Evolutionary conservation across 495 filamentous ascomycete genomes (phyloP).

Genomic region (Aspergillus steynii): DNA sequence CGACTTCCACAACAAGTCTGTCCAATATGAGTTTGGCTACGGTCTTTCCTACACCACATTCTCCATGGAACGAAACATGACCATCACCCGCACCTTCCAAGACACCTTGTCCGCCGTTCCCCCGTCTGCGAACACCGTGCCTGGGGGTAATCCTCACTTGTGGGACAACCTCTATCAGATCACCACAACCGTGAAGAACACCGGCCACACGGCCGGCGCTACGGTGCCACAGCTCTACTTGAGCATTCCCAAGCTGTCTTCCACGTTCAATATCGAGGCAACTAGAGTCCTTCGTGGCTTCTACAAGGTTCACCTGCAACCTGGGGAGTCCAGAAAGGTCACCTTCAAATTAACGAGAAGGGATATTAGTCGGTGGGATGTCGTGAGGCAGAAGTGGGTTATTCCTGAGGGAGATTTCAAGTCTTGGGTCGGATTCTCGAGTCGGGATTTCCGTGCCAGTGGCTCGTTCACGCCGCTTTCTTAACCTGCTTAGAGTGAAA

Average conservation of each 20-base stretch:
- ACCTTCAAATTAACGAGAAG: background rate
- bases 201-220: background rate
- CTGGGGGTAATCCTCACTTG: background rate
- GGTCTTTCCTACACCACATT: conserved; percentile 40
- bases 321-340: background rate
- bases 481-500: too few relatives aligned
- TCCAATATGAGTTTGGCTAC: conserved; percentile 63
- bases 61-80: background rate
- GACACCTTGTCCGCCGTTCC: background rate
- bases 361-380: conserved; percentile 2
- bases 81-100: background rate
- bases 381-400: background rate
- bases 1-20: conserved; percentile 54
- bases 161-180: background rate
- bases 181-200: background rate
- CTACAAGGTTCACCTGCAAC: background rate
- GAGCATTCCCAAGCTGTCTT: background rate
- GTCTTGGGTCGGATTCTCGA: background rate
- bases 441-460: background rate
- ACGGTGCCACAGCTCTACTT: conserved; percentile 2
- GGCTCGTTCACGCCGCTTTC: too few relatives aligned
- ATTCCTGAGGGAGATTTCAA: background rate
- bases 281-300: background rate
- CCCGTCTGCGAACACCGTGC: background rate
- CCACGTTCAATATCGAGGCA: background rate